Base-by-base conservation (phyloP, 768 basidiomycete species). In the Glaciozyma martinii region DNA sequence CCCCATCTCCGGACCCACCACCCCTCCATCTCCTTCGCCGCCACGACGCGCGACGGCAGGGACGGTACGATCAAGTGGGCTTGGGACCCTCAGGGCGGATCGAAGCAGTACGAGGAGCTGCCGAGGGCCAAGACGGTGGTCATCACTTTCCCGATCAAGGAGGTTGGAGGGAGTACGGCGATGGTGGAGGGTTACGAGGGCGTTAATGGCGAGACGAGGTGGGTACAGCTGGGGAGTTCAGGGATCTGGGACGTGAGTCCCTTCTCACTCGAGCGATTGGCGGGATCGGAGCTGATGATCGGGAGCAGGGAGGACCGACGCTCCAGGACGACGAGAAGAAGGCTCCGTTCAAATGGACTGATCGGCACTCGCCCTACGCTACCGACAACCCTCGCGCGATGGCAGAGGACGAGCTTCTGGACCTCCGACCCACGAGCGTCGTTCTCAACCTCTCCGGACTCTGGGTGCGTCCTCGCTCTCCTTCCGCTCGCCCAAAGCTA, bases 391-490 rank as follows among this genome's bases (percentile, higher is more conserved):
- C 78, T 1, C 78, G 85, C 10, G 81, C 81, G 15, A 74, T 71
- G 27, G 81, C 82, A 2, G 86, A 86, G 66, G 76, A 77, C 12
- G 84, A 85, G 75, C 77, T 86, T 18, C 78, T 86, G 15, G 73
- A 76, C 0, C 71, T 84, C 21, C 78, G 79, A 7, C 74, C 77
- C 0, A 59, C 68, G 1, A 81, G 82, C 2, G 82, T 82, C 2
- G 82, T 87, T 1, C 77, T 87, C 42, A 81, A 86, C 69, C 81
- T 87, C 32, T 76, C 80, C 12, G 86, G 85, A 0, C 76, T 87
- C 12, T 86, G 83, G 83, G 67, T 66, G 23, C 16, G 55, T 46
- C 47, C 53, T 52, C 21, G 0, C 40, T 16, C 21, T 25, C 3
- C 54, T 18, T 42, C 32, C 30, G 43, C 42, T 25, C n/a, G 27